Conservation (phyloP, 352 stramenopile genomes). For the Globisporangium ultimum region DNA sequence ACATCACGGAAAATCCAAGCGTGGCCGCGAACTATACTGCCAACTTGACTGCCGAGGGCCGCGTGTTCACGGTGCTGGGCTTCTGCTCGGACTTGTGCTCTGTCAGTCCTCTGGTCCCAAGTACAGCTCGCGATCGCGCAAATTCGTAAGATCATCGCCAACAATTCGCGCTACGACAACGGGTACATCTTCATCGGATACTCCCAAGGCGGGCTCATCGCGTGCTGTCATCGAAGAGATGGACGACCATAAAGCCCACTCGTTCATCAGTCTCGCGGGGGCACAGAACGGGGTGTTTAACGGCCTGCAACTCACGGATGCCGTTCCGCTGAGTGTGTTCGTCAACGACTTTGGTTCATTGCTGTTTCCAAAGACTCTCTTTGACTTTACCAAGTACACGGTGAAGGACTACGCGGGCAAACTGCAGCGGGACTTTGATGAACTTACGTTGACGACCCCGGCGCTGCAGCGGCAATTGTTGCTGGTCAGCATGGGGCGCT, state of each 20-base stretch:
- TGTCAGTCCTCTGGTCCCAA: constrained; percentile 9
- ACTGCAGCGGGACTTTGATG: constrained; percentile 19
- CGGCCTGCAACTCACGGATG: too few species aligned
- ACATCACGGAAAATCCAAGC: constrained; percentile 9
- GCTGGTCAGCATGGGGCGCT: constrained; percentile 13
- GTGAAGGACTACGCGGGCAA: constrained; percentile 12
- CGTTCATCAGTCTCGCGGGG: constrained; percentile 23
- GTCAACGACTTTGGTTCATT: constrained; percentile 10
- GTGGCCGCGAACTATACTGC: not conserved
- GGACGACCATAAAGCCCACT: constrained; percentile 28
- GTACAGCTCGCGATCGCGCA: constrained; percentile 18
- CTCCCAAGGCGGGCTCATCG: constrained; percentile 19
- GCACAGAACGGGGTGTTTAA: constrained; percentile 25
- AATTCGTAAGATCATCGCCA: constrained; percentile 11
- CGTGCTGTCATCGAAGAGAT: constrained; percentile 25
- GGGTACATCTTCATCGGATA: constrained; percentile 30
- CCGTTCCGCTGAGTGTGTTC: constrained; percentile 17
- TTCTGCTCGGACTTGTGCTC: constrained; percentile 22
- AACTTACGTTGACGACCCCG: constrained; percentile 7
- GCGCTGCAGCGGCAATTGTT: constrained; percentile 12
- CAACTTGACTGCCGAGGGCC: constrained; percentile 13
- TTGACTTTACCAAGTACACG: constrained; percentile 19
- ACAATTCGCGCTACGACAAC: constrained; percentile 16
- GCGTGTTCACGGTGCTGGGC: constrained; percentile 15
- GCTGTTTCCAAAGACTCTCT: constrained; percentile 1